Evolutionary conservation across 2,329 filamentous ascomycete species (phyloP).

Genomic region (Colletotrichum cordylinicola): DNA sequence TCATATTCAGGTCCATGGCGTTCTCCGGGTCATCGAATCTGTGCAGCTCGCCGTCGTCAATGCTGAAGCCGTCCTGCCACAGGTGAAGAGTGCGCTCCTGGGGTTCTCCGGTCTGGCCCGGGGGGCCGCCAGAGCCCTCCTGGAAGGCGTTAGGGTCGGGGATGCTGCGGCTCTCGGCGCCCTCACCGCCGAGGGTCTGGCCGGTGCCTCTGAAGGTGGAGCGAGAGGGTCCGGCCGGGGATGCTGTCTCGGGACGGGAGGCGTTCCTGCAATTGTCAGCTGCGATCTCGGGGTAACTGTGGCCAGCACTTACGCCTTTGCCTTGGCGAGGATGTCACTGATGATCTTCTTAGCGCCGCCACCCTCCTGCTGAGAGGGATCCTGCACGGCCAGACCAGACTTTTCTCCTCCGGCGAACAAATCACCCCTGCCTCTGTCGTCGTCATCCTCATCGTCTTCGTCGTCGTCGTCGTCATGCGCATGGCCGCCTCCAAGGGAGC

Average conservation of each 20-base stretch:
- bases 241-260: constrained; percentile 56
- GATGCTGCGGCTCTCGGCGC: constrained; percentile 71
- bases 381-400: constrained; percentile 73
- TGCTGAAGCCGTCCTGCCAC: constrained; percentile 85
- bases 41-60: constrained; percentile 80
- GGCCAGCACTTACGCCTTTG: constrained; percentile 57
- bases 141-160: constrained; percentile 59
- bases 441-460: constrained; percentile 59
- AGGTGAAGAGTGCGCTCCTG: constrained; percentile 77
- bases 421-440: constrained; percentile 67
- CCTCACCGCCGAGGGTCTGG: constrained; percentile 80
- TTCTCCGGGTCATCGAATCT: constrained; percentile 83
- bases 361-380: constrained; percentile 52
- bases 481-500: constrained; percentile 57
- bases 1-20: constrained; percentile 74
- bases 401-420: constrained; percentile 87
- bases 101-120: constrained; percentile 46
- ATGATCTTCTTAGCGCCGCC: constrained; percentile 60
- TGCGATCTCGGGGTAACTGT: background rate
- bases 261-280: constrained; percentile 56
- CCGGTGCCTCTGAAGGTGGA: constrained; percentile 73
- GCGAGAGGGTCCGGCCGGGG: constrained; percentile 56
- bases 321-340: constrained; percentile 69
- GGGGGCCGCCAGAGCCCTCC: constrained; percentile 32
- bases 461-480: constrained; percentile 66